Evolutionary conservation across 2,329 filamentous ascomycete genomes (phyloP).

Genomic region (Colletotrichum sp.): DNA sequence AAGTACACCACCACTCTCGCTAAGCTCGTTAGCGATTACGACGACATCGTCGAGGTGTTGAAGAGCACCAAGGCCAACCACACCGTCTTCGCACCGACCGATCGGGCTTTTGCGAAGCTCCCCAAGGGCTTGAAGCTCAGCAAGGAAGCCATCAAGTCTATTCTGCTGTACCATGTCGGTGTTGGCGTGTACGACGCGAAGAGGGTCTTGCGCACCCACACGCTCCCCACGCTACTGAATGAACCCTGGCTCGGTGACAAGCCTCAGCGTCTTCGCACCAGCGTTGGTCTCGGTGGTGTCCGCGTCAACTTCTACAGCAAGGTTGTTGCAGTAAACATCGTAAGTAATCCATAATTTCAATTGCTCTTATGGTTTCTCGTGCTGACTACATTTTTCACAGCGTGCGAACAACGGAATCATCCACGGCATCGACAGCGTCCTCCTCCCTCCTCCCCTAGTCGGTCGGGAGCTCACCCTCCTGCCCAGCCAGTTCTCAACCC

Average conservation of each 20-base stretch:
- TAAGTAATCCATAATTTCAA: constrained; percentile 37
- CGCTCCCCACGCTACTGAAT: constrained; percentile 72
- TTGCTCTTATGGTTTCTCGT: not conserved
- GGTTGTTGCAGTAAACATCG: constrained; percentile 73
- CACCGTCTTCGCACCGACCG: constrained; percentile 82
- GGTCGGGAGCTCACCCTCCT: constrained; percentile 64
- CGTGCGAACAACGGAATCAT: constrained; percentile 80
- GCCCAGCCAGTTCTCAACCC: constrained; percentile 78
- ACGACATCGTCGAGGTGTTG: constrained; percentile 73
- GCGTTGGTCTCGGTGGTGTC: constrained; percentile 66
- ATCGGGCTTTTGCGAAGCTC: constrained; percentile 74
- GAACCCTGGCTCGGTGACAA: constrained; percentile 65
- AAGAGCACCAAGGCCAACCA: constrained; percentile 78
- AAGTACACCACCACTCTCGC: constrained; percentile 81
- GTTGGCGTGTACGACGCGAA: constrained; percentile 69
- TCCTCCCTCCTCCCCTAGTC: constrained; percentile 76
- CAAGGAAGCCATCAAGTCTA: constrained; percentile 71
- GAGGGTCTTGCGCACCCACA: constrained; percentile 72
- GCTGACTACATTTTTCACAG: constrained; percentile 25
- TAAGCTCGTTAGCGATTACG: constrained; percentile 74
- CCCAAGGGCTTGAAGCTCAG: constrained; percentile 64
- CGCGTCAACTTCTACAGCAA: constrained; percentile 79
- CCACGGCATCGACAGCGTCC: constrained; percentile 75
- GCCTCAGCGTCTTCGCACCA: constrained; percentile 75
- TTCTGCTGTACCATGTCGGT: constrained; percentile 79